These are phyloP conservation scores for Trichoderma atrobrunneum DNA, from an alignment of 2,329 filamentous ascomycete species.

Conservation along the genomic window DNA sequence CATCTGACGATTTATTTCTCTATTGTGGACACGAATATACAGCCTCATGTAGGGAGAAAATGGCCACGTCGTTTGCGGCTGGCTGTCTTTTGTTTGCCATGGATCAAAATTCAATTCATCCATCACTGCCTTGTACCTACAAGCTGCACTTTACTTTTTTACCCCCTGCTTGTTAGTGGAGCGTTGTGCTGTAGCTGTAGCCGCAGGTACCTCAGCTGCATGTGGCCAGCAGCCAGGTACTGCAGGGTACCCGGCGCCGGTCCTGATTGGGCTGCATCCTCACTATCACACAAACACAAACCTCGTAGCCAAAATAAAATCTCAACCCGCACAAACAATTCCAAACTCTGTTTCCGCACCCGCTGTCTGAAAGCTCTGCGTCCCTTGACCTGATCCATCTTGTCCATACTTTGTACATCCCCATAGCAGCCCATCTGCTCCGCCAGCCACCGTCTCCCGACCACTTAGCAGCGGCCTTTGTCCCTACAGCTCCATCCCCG, in stretches of 20 bases:
- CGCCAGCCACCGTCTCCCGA: not conserved
- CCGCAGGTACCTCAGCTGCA: not conserved
- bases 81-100: not conserved
- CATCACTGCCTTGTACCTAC: too few relatives aligned
- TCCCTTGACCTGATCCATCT: not conserved
- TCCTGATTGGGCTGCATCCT: constrained; percentile 9
- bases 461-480: not conserved
- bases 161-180: not conserved
- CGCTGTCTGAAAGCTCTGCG: not conserved
- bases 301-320: constrained; percentile 12
- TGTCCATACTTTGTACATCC: not conserved
- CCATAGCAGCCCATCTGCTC: not conserved
- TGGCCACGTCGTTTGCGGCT: not conserved
- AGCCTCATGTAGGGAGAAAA: not conserved
- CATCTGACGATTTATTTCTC: not conserved
- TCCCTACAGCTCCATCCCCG: not conserved
- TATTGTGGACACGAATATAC: not conserved
- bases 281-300: constrained; percentile 15
- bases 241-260: not conserved
- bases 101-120: not conserved
- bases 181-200: not conserved
- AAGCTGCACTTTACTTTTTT: not conserved
- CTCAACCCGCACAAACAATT: constrained; percentile 2
- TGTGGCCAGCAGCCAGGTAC: not conserved
- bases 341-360: constrained; percentile 2